phyloP scores from a whole-genome alignment of 2,329 filamentous ascomycete species.

The Raffaelea arxii region DNA sequence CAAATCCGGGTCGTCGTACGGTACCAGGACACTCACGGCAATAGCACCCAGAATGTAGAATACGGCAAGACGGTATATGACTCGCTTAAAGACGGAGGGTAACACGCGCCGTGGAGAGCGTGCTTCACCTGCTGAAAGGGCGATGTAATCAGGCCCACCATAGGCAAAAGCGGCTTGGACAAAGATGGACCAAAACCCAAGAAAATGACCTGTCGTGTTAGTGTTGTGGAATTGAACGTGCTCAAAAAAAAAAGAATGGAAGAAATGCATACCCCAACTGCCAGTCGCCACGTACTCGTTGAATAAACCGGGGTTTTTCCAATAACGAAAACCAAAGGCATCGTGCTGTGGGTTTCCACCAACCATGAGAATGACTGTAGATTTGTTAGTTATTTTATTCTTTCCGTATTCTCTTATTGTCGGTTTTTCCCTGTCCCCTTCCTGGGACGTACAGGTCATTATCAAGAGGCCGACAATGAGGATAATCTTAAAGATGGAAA shows the following conservation, averaged over 20 bases:
- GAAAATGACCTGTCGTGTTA: constrained; percentile 25
- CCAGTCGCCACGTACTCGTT: too few species aligned
- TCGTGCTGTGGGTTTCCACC: constrained; percentile 41
- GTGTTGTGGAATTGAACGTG: constrained; percentile 24
- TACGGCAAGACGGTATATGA: constrained; percentile 57
- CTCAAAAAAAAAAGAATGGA: too few species aligned
- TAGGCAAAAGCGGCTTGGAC: constrained; percentile 28
- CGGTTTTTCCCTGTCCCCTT: too few species aligned
- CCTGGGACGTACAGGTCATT: too few species aligned
- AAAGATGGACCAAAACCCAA: constrained; percentile 14
- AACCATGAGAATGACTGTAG: constrained; percentile 44
- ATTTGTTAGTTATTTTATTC: constrained; percentile 43
- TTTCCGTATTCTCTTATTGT: too few species aligned
- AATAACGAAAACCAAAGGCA: constrained; percentile 30
- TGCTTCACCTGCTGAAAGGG: constrained; percentile 58
- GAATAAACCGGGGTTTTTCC: too few species aligned
- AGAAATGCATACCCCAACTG: too few species aligned
- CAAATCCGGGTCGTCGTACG: constrained; percentile 40
- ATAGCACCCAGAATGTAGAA: constrained; percentile 58
- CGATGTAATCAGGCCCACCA: constrained; percentile 48
- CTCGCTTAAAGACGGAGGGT: constrained; percentile 55
- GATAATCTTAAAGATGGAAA: constrained; percentile 31
- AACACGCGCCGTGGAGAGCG: constrained; percentile 57
- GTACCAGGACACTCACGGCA: constrained; percentile 56
- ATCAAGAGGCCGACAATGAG: constrained; percentile 24